Percentiles rank a stretch among this genome's conserved stretches.
phyloP scores from a whole-genome alignment of 2,329 filamentous ascomycete species.

The Allantophomopsis lycopodina region DNA sequence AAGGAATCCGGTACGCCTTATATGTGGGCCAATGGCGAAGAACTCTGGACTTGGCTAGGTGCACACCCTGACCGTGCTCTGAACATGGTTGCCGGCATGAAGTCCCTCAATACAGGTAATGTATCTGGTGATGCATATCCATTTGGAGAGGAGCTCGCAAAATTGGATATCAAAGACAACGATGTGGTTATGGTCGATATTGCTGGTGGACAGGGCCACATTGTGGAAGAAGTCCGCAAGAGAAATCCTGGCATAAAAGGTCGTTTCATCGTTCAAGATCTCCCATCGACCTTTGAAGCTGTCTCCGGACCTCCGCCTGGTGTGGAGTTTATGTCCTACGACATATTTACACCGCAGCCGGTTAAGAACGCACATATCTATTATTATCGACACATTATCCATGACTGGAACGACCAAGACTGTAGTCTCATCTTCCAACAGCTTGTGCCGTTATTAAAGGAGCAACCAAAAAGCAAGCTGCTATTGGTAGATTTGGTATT shows the following conservation, averaged over 20 bases:
- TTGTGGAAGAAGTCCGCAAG: slow-evolving; percentile 8
- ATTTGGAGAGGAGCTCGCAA: slow-evolving; percentile 5
- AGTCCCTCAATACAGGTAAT: slow-evolving; percentile 4
- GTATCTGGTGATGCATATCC: slow-evolving; percentile 8
- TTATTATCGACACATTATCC: slow-evolving; percentile 11
- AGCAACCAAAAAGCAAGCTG: background rate
- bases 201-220: slow-evolving; percentile 11
- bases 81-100: slow-evolving; percentile 12
- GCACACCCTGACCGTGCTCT: slow-evolving; percentile 9
- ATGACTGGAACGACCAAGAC: slow-evolving; percentile 11
- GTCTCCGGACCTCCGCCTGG: slow-evolving; percentile 5
- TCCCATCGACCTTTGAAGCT: slow-evolving; percentile 8
- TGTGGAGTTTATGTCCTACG: slow-evolving; percentile 18
- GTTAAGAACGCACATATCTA: slow-evolving; percentile 6
- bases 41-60: slow-evolving; percentile 11
- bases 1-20: slow-evolving; percentile 10
- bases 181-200: slow-evolving; percentile 11
- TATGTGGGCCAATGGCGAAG: slow-evolving; percentile 10
- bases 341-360: slow-evolving; percentile 12
- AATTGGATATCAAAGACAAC: slow-evolving; percentile 7
- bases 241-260: slow-evolving; percentile 9
- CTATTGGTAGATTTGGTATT: slow-evolving; percentile 11
- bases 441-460: slow-evolving; percentile 7
- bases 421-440: slow-evolving; percentile 7
- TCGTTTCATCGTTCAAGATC: slow-evolving; percentile 10